Evolutionary conservation across 2,329 filamentous ascomycete genomes (phyloP), one percentile per base, ranked within the genome.

Genomic region (Arthrobotrys pseudoclavata): DNA sequence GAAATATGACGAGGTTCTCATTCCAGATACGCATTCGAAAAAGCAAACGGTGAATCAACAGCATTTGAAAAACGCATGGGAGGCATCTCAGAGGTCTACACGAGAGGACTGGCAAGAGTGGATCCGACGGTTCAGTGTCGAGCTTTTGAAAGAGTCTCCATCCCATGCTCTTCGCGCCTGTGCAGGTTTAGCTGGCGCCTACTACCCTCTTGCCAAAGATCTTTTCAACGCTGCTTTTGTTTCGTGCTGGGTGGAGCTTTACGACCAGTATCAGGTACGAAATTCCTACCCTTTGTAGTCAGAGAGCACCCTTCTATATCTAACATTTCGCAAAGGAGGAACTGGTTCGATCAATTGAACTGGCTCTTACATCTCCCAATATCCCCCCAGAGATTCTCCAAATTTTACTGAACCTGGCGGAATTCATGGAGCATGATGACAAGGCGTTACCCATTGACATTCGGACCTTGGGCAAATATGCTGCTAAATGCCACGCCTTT

Each of bases 371-470:
- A 68, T 98, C 95, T 2, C 92, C 95, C 64, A 95, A 97, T 81
- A 96, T 99, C 12, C 95, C 96, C 0, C 96, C 96, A 0, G 96
- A 99, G 83, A 91, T 99, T 80, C 86, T 99, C 7, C 95, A 97
- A 77, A 91, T 97, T 61, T 87, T 99, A 29, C 89, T 99, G 60
- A 99, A 99, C 82, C 87, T 99, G 62, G 96, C 96, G 22, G 96
- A 99, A 83, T 99, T 99, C 84, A 99, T 99, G 96, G 96, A 99
- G 83, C 96, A 99, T 82, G 96, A 99, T 81, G 96, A 99, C 83
- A 99, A 99, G 84, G 95, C 96, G 13, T 86, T 99, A 64, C 96
- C 96, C 1, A 99, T 99, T 79, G 96, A 99, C 82, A 97, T 99
- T 79, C 88, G 96, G 60, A 94, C 96, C 9, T 88, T 99, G 10